phyloP scores from a whole-genome alignment of 352 stramenopile species.

The Globisporangium canariense region DNA sequence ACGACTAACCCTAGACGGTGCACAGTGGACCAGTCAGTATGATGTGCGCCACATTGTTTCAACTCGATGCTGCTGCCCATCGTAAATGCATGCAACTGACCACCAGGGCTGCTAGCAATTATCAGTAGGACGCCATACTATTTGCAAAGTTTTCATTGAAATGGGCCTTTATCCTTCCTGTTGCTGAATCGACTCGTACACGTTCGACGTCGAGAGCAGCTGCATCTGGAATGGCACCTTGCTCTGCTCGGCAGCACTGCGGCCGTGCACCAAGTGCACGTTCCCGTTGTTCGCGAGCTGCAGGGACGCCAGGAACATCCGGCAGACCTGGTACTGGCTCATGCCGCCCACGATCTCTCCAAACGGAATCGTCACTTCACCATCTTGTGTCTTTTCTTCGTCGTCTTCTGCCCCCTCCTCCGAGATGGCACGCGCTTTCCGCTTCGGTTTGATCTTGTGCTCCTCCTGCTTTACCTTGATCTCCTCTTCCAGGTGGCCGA shows the following conservation, averaged over 20 bases:
- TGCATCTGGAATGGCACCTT: conserved; percentile 69
- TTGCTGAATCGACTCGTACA: conserved; percentile 55
- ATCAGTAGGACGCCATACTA: too few species aligned
- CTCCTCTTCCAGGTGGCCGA: conserved; percentile 44
- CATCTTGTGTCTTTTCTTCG: conserved; percentile 17
- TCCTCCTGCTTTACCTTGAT: conserved; percentile 19
- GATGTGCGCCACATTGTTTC: too few species aligned
- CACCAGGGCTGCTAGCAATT: too few species aligned
- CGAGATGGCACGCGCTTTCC: conserved; percentile 27
- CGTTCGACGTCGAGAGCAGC: conserved; percentile 53
- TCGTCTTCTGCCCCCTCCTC: conserved; percentile 12
- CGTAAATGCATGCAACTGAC: too few species aligned
- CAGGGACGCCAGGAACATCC: conserved; percentile 88
- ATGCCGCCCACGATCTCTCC: conserved; percentile 51
- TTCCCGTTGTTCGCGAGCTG: conserved; percentile 91
- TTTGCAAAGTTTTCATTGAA: background rate
- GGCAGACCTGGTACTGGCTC: conserved; percentile 79
- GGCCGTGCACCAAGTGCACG: conserved; percentile 73
- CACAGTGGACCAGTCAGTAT: too few species aligned
- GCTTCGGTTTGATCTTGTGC: conserved; percentile 28
- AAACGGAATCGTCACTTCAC: conserved; percentile 40
- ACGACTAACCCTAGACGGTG: too few species aligned
- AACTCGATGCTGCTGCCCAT: too few species aligned
- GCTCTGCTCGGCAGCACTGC: conserved; percentile 52
- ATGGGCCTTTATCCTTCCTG: background rate